Evolutionary conservation across 768 basidiomycete species (phyloP), one percentile per base, ranked within the genome.

Genomic region (Amanita molliuscula): DNA sequence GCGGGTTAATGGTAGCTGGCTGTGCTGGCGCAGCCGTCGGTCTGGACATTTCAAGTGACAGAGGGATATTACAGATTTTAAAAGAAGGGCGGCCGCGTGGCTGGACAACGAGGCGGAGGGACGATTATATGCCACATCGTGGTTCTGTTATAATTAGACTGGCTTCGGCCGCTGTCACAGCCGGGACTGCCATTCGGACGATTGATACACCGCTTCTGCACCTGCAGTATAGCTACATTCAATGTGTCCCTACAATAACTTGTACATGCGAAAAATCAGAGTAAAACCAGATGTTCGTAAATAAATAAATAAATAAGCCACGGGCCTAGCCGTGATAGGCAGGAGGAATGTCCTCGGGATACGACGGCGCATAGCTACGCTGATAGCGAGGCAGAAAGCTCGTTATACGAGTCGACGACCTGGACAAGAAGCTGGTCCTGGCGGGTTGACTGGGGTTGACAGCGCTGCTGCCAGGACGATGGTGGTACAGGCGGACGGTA

Each of bases 1-100:
- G 49, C 2, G 42, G 41, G 29, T 50, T 50, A 23, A 50, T 44
- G 4, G 49, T 50, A 3, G 49, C 18, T 33, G 41, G 49, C 21
- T 33, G 49, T 15, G 23, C 3, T 13, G 41, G 21, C 15, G 41
- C 29, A 41, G 18, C 16, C 10, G 26, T n/a, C 33, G 26, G 47
- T 37, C 23, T 47, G 3, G 35, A 34, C 44, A 46, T 46, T 15
- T 18, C 4, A n/a, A 11, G 13, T 13, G 31, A 34, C 5, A 23
- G 44, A 20, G 6, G 2, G n/a, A n/a, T 20, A 31, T 34, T 11
- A 44, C 23, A 31, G 42, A 46, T n/a, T 20, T 33, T 20, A 46
- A 46, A 33, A 20, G 9, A 35, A 28, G 44, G 44, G 34, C 15
- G 31, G 31, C 20, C 31, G 29, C 35, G 47, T 37, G 47, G 36